These are phyloP conservation scores for Raffaelea arxii DNA, from an alignment of 2,329 filamentous ascomycete genomes.

Conservation along the genomic window DNA sequence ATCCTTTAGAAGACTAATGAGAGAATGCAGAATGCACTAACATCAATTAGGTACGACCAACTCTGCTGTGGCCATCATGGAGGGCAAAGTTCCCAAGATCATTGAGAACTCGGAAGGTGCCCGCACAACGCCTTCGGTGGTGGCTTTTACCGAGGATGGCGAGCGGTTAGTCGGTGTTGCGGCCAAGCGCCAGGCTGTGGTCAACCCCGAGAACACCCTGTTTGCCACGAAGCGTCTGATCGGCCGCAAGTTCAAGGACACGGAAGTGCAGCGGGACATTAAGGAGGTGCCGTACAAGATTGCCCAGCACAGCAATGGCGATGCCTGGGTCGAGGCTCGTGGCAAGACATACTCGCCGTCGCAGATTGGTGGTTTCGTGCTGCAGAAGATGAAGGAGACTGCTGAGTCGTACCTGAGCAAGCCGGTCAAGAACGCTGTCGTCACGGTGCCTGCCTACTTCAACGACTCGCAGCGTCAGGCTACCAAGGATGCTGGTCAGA, in stretches of 20 bases:
- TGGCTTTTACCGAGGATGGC: conserved; percentile 90
- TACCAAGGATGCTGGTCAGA: conserved; percentile 96
- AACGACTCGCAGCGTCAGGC: conserved; percentile 97
- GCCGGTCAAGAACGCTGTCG: conserved; percentile 91
- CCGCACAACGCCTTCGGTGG: conserved; percentile 85
- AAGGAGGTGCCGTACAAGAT: conserved; percentile 99
- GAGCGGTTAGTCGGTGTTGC: conserved; percentile 95
- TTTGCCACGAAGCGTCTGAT: conserved; percentile 99
- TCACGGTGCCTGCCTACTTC: conserved; percentile 98
- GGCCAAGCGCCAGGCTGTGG: conserved; percentile 94
- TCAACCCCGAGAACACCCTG: conserved; percentile 97
- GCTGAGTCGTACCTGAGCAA: conserved; percentile 92
- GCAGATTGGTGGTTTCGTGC: conserved; percentile 93
- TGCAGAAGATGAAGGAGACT: conserved; percentile 97
- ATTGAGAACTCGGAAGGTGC: conserved; percentile 97
- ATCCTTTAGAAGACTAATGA: not conserved
- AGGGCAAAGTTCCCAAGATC: conserved; percentile 89
- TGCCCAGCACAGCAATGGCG: conserved; percentile 90
- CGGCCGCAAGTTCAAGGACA: conserved; percentile 90
- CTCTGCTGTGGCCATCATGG: conserved; percentile 95
- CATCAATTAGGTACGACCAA: conserved; percentile 69
- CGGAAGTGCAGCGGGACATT: conserved; percentile 91
- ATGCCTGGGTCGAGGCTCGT: conserved; percentile 90
- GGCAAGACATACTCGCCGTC: conserved; percentile 95
- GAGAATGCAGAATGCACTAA: not conserved